Base-by-base conservation (phyloP, 192 early-diverging fungal genomes). In the Entomortierella lignicola region DNA sequence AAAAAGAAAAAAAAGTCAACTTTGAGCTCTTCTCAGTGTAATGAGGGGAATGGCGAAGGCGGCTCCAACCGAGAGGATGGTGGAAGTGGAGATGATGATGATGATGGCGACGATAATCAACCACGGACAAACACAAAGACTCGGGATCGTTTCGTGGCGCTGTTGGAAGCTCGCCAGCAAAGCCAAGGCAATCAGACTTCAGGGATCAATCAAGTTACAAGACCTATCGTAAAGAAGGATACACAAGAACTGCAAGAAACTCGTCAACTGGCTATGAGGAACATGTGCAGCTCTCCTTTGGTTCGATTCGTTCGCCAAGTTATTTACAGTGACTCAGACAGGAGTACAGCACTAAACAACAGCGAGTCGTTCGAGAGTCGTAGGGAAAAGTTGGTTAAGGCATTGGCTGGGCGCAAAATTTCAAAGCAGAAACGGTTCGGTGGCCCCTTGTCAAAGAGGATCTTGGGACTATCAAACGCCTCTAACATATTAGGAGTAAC, bases 1-100 rank as follows among this genome's bases (percentile, higher is more conserved):
- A 44, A 72, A 32, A 77, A 69, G 47, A 79, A 81, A 61, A 82
- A 84, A 52, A 63, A 71, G 11, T 67, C 74, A 26, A 42, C 70
- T 21, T 8, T 57, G 26, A 57, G 30, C 52, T 29, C 52, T 54
- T 23, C 52, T 29, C 52, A 29, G 52, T 29, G 21, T 8, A 23
- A 29, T 13, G 71, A 84, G 11, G 31, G 41, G 2, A 20, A 59
- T 15, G 53, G 37, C 18, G 34, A 50, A 11, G 41, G 39, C 21
- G 67, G 53, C 12, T 53, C 32, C 21, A 60, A 60, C 13, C 43
- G 34, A 17, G 62, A 20, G 23, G 44, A 60, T 26, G 71, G 31
- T 27, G 52, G 53, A 44, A 55, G 20, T 7, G 54, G 21, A 1
- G 23, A 53, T 26, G 60, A 32, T 7, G 29, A 12, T n/a, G 64